Evolutionary conservation across 257 asterid species (phyloP), one percentile per base, ranked within the genome.

Genomic region (Solanum paucissectum): DNA sequence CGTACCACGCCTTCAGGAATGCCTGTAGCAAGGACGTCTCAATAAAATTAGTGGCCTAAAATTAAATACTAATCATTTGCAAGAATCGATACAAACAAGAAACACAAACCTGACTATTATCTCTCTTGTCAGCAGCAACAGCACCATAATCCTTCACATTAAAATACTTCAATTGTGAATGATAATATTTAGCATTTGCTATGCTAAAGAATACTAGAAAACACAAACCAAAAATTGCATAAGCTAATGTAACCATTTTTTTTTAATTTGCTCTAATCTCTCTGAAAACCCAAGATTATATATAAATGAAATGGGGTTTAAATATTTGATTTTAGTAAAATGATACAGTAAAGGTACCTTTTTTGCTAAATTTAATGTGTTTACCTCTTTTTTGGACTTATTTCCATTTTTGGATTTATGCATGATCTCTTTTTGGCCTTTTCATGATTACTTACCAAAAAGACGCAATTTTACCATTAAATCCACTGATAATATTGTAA

Each of bases 131-230:
- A 87, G 91, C 91, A 5, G 91, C 91, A 32, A 66, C 46, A 8
- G 98, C 98, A 37, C 98, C 98, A 83, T 92, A 95, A 2, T 84
- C 85, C 75, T 29, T 60, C 13, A 94, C 98, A 38, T 89, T 76
- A 20, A 91, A 92, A 90, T 84, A 6, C 76, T 83, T 91, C 18
- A 88, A 74, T 25, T 83, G 90, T 14, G 29, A 52, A 85, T 29
- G 0, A 18, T 1, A 29, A 38, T 85, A 58, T 34, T 90, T 68
- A 32, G 87, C 90, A 33, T 29, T 58, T 12, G 77, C 83, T 58
- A 86, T 73, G 6, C 79, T 64, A 32, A 88, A 83, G 75, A 87
- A 42, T 3, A 91, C 33, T 71, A 88, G 6, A 9, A 91, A 82
- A 9, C 32, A 82, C 86, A 82, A 40, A 49, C 71, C 11, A 46